Percentiles rank a stretch among this genome's conserved stretches.
phyloP scores from a whole-genome alignment of 768 basidiomycete species.

The Leccinum uliginosum region DNA sequence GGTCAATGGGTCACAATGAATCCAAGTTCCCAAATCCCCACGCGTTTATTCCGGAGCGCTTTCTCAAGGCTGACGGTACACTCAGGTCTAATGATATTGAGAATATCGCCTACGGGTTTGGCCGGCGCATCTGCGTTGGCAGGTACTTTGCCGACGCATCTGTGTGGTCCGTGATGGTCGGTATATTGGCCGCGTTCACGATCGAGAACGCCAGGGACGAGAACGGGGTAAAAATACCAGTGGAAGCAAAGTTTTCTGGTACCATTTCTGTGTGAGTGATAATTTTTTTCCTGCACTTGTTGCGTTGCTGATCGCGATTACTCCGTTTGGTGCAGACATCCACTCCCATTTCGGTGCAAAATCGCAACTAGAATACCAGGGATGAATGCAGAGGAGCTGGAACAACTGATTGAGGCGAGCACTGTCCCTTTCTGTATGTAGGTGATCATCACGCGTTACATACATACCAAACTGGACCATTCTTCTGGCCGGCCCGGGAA shows the following conservation, averaged over 20 bases:
- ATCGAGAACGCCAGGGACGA: slow-evolving; percentile 16
- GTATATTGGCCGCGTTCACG: slow-evolving; percentile 15
- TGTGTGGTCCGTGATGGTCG: slow-evolving; percentile 21
- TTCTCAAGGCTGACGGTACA: slow-evolving; percentile 27
- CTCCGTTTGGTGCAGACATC: slow-evolving; percentile 1
- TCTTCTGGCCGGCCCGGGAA: background rate
- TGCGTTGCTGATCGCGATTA: background rate
- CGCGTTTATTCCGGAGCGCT: slow-evolving; percentile 38
- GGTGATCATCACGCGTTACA: background rate
- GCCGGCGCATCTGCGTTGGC: slow-evolving; percentile 29
- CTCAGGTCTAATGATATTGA: slow-evolving; percentile 12
- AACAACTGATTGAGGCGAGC: slow-evolving; percentile 12
- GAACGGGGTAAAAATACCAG: slow-evolving; percentile 16
- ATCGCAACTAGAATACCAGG: slow-evolving; percentile 10
- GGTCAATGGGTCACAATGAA: slow-evolving; percentile 22
- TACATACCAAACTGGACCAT: background rate
- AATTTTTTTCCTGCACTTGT: background rate
- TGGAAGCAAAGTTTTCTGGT: slow-evolving; percentile 9
- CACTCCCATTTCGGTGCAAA: slow-evolving; percentile 16
- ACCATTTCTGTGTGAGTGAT: slow-evolving; percentile 12
- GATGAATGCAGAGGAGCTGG: slow-evolving; percentile 7
- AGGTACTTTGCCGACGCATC: slow-evolving; percentile 24
- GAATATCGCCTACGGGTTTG: slow-evolving; percentile 24
- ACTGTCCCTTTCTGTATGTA: slow-evolving; percentile 1
- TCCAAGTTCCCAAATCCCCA: slow-evolving; percentile 36